Evolutionary conservation across 2,329 filamentous ascomycete genomes (phyloP), one percentile per base, ranked within the genome.

Genomic region (Arachnopeziza araneosa): DNA sequence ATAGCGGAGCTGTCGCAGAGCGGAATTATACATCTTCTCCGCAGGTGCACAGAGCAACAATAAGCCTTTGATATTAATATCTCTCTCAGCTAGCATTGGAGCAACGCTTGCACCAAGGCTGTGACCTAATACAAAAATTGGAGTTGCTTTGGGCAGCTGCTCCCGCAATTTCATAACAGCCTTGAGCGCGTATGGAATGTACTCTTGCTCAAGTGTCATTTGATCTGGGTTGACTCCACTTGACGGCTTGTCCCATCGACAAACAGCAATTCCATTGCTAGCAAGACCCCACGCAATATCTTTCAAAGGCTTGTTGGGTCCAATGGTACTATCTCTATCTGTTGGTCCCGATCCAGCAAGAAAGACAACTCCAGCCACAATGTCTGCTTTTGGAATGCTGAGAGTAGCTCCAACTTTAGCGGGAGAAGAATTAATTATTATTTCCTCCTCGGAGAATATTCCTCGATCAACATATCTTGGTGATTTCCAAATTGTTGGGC

Each of bases 201-300:
- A 44, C 30, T 54, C 53, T 44, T 54, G 26, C 53, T 54, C 24
- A n/a, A 54, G 22, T 21, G 53, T 54, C 2, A 54, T 54, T 14
- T 32, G 12, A 44, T 44, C 19, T 44, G 19, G 21, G 26, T 36
- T 36, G 26, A 21, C 10, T 54, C 53, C 9, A 24, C 53, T 22
- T 21, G 30, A 44, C 17, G 30, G 53, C 6, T 54, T 54, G 26
- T 54, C 30, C 53, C 30, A 44, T 54, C 53, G 26, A 23, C 19
- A 26, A 7, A 54, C 53, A 54, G 30, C 53, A 36, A 54, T 44
- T 32, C 24, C 12, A 4, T 54, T 36, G 22, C 53, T 54, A n/a
- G 53, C 53, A 32, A 54, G 53, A 23, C 53, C 53, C 53, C 53
- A 54, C 3, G 53, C 53, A n/a, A 54, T 10, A 36, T 54, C 53